phyloP scores from a whole-genome alignment of 1,284 basidiomycete species.

The Microbotryum saponariae region DNA sequence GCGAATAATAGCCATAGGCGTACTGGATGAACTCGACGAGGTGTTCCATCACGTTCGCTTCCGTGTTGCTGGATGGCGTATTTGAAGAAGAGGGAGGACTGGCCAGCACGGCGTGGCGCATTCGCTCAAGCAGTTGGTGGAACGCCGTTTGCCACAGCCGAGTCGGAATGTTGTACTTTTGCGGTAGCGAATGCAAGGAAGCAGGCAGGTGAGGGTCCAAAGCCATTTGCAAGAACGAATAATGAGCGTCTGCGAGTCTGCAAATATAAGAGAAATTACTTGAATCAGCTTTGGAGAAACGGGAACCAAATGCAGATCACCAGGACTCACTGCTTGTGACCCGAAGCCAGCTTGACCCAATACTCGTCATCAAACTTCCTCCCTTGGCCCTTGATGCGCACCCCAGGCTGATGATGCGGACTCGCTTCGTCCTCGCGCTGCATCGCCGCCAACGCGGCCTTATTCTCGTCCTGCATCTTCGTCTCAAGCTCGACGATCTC shows the following conservation, averaged over 20 bases:
- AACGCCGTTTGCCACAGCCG: conserved; percentile 89
- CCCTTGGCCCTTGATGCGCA: conserved; percentile 11
- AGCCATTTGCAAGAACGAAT: conserved; percentile 76
- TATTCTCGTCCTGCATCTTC: conserved; percentile 58
- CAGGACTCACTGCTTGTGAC: conserved; percentile 35
- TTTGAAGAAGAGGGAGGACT: conserved; percentile 9
- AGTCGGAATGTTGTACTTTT: conserved; percentile 88
- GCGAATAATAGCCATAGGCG: conserved; percentile 87
- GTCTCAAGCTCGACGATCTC: conserved; percentile 63
- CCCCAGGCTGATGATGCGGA: conserved; percentile 24
- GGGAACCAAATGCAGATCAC: neutral
- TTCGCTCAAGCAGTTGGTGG: conserved; percentile 78
- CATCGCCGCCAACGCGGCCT: conserved; percentile 8
- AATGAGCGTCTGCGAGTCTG: conserved; percentile 80
- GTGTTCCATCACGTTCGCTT: conserved; percentile 51
- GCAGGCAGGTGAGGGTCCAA: conserved; percentile 78
- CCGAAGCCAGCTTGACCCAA: conserved; percentile 32
- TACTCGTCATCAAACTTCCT: conserved; percentile 31
- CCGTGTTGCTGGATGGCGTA: conserved; percentile 1
- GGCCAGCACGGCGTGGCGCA: conserved; percentile 66
- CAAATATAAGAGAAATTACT: neutral
- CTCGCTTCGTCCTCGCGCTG: conserved; percentile 37
- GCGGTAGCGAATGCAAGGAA: conserved; percentile 77
- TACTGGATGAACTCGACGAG: conserved; percentile 88
- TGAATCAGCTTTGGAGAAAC: too few species aligned